These are phyloP conservation scores for Pythium scleroteichum DNA, from an alignment of 352 stramenopile genomes.

Conservation along the genomic window DNA sequence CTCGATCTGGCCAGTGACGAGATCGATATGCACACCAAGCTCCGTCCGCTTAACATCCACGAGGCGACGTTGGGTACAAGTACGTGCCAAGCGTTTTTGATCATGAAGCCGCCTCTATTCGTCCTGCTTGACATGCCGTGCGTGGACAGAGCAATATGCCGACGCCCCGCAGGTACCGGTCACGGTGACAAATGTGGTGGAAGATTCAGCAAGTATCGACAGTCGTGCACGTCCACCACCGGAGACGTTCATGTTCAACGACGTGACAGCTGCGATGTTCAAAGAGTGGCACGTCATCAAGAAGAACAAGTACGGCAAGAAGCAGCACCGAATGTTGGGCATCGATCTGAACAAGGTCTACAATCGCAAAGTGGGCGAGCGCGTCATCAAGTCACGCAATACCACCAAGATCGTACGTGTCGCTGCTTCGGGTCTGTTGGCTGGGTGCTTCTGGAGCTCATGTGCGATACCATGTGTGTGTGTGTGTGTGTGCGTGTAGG, in stretches of 20 bases:
- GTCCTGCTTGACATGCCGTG: neutral
- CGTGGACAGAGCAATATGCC: conserved; percentile 74
- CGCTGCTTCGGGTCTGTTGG: too few relatives aligned
- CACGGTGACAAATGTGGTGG: conserved; percentile 60
- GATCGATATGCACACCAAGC: conserved; percentile 88
- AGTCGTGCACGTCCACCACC: conserved; percentile 69
- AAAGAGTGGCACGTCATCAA: conserved; percentile 91
- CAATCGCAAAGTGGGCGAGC: conserved; percentile 89
- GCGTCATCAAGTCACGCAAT: conserved; percentile 87
- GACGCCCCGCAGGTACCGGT: conserved; percentile 78
- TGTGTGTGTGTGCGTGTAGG: conserved; percentile 32
- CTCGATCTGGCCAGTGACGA: conserved; percentile 82
- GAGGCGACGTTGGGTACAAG: conserved; percentile 87
- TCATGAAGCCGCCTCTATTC: too few relatives aligned
- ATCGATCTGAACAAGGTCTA: conserved; percentile 90
- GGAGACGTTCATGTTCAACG: conserved; percentile 91
- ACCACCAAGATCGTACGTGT: conserved; percentile 87
- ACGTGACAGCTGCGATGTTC: conserved; percentile 88
- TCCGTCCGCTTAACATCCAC: conserved; percentile 81
- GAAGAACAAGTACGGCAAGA: conserved; percentile 92
- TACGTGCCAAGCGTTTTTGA: conserved; percentile 32
- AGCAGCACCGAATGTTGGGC: conserved; percentile 86
- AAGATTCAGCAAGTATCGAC: conserved; percentile 67
- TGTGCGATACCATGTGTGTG: neutral
- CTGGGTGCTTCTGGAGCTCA: neutral